A percentile compares a stretch with the other conserved stretches of the same genome.
Evolutionary conservation across 805 yeast species (phyloP).

Genomic region (Candida xyloterini): DNA sequence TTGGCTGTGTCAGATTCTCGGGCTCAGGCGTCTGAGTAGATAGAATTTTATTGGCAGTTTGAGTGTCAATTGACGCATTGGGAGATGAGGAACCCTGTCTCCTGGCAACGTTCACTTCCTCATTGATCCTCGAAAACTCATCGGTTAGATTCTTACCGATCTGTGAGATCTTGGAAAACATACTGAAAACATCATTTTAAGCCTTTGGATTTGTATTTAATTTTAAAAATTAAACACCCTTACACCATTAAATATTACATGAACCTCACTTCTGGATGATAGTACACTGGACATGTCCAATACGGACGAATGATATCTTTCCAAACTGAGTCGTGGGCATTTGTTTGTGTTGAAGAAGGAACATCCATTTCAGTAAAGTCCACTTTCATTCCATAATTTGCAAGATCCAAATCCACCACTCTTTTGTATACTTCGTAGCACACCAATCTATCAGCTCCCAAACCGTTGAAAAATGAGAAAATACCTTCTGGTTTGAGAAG

Average conservation of each 20-base stretch:
- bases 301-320: constrained; percentile 58
- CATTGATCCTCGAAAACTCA: constrained; percentile 43
- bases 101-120: constrained; percentile 27
- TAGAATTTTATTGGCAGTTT: constrained; percentile 33
- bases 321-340: constrained; percentile 49
- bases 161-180: constrained; percentile 61
- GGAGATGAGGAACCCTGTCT: constrained; percentile 18
- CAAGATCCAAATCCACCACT: constrained; percentile 75
- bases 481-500: constrained; percentile 76
- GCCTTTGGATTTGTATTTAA: not conserved
- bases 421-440: constrained; percentile 82
- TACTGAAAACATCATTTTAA: constrained; percentile 16
- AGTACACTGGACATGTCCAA: constrained; percentile 67
- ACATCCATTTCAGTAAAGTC: constrained; percentile 49
- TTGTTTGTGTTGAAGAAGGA: constrained; percentile 39
- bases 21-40: constrained; percentile 47
- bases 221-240: not conserved
- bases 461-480: constrained; percentile 89
- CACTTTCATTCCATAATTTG: constrained; percentile 72
- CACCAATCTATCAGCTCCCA: constrained; percentile 74
- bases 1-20: constrained; percentile 44
- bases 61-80: constrained; percentile 21
- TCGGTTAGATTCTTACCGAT: constrained; percentile 61
- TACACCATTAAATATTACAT: constrained; percentile 5
- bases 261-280: constrained; percentile 50